A percentile compares a stretch with the other conserved stretches of the same genome.
Evolutionary conservation across 139 green algal genomes (phyloP).

Genomic region (Nannochloris sp.): DNA sequence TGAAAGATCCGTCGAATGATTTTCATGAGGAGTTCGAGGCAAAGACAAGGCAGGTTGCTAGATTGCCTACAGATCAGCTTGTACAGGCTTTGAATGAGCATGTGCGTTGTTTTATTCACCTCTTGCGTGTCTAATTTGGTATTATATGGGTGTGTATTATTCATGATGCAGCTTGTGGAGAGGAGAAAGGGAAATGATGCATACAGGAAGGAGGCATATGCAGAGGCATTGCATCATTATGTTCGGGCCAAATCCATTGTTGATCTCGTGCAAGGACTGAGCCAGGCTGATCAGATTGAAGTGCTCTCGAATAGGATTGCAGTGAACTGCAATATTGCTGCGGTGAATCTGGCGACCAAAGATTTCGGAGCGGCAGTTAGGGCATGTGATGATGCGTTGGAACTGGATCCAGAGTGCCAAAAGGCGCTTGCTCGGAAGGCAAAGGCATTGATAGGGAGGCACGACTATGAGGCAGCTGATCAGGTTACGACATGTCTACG

Average conservation of each 20-base stretch:
- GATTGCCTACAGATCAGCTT: constrained; percentile 48
- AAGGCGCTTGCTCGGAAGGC: constrained; percentile 44
- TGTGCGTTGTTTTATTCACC: constrained; percentile 15
- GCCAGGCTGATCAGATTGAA: constrained; percentile 41
- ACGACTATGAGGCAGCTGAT: constrained; percentile 23
- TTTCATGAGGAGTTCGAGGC: constrained; percentile 26
- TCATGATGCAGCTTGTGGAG: constrained; percentile 37
- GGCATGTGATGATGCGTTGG: constrained; percentile 33
- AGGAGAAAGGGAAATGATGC: constrained; percentile 42
- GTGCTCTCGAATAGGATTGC: constrained; percentile 38
- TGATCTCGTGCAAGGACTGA: constrained; percentile 38
- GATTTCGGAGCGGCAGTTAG: constrained; percentile 28
- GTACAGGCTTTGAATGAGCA: constrained; percentile 65
- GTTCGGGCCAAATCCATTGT: constrained; percentile 39
- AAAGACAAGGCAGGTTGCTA: constrained; percentile 15
- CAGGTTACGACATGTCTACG: constrained; percentile 14
- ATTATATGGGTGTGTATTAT: not conserved
- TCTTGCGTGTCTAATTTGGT: not conserved
- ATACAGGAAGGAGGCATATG: constrained; percentile 28
- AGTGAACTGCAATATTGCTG: constrained; percentile 50
- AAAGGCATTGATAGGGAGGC: constrained; percentile 28
- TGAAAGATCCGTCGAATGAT: constrained; percentile 22
- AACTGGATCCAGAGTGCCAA: constrained; percentile 22
- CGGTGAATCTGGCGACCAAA: constrained; percentile 33
- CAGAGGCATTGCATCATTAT: constrained; percentile 44